Evolutionary conservation across 192 early-diverging fungal genomes (phyloP).

Genomic region (Umbelopsis sp.): DNA sequence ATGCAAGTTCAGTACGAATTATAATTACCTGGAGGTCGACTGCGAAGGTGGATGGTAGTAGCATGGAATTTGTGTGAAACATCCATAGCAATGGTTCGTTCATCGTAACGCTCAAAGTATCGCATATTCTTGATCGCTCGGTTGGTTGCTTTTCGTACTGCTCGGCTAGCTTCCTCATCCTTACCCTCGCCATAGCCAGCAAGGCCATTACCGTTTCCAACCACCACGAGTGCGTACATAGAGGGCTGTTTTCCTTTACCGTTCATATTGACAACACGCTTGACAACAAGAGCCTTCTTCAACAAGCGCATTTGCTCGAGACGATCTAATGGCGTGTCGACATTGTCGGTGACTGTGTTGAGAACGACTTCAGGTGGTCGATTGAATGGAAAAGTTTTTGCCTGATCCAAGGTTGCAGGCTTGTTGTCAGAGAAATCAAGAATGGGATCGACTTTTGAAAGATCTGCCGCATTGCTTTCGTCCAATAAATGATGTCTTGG

Average conservation of each 20-base stretch:
- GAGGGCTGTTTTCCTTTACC: slow-evolving; percentile 78
- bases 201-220: slow-evolving; percentile 89
- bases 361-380: slow-evolving; percentile 32
- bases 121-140: slow-evolving; percentile 88
- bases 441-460: slow-evolving; percentile 32
- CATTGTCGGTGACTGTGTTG: slow-evolving; percentile 31
- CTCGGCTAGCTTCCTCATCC: slow-evolving; percentile 72
- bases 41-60: slow-evolving; percentile 78
- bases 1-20: too few relatives aligned
- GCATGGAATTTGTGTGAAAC: slow-evolving; percentile 88
- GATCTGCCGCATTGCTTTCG: slow-evolving; percentile 21
- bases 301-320: slow-evolving; percentile 58
- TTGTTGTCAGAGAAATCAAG: slow-evolving; percentile 33
- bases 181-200: slow-evolving; percentile 95
- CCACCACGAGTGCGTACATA: slow-evolving; percentile 91
- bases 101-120: slow-evolving; percentile 85
- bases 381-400: slow-evolving; percentile 28
- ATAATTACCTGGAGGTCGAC: slow-evolving; percentile 79
- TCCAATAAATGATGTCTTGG: slow-evolving; percentile 16
- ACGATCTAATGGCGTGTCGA: slow-evolving; percentile 47
- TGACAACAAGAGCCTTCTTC: slow-evolving; percentile 73
- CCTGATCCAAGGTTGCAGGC: slow-evolving; percentile 25
- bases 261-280: slow-evolving; percentile 79
- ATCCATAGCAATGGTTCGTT: slow-evolving; percentile 89
- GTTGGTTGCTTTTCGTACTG: slow-evolving; percentile 86